Percentiles rank a stretch among this genome's conserved stretches.
Conservation (phyloP, 179 eudicot genomes). For the Patellifolia procumbens region DNA sequence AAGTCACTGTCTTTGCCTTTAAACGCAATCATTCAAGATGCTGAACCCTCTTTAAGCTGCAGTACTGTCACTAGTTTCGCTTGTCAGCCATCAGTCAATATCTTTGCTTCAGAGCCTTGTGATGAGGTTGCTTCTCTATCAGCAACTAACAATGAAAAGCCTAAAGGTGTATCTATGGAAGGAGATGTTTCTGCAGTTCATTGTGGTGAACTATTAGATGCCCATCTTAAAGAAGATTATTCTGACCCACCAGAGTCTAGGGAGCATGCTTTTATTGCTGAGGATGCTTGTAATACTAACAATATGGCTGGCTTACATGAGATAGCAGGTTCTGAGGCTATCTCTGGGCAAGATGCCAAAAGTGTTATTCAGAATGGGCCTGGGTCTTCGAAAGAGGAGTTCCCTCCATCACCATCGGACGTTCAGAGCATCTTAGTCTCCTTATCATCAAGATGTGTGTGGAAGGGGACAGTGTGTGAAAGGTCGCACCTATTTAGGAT, state of each 20-base stretch:
- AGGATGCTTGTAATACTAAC: constrained; percentile 27
- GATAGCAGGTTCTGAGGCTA: constrained; percentile 28
- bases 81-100: constrained; percentile 21
- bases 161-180: constrained; percentile 20
- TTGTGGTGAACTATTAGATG: constrained; percentile 20
- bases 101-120: constrained; percentile 23
- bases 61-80: constrained; percentile 22
- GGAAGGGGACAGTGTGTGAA: constrained; percentile 98
- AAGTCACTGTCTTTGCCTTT: constrained; percentile 37
- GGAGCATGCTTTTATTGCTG: constrained; percentile 24
- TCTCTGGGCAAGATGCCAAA: constrained; percentile 41
- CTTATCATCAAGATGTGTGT: constrained; percentile 87
- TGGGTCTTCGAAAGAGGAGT: constrained; percentile 60
- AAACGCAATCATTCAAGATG: constrained; percentile 19
- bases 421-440: constrained; percentile 92
- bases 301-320: constrained; percentile 21
- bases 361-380: constrained; percentile 38
- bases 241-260: constrained; percentile 22
- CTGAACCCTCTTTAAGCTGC: constrained; percentile 18
- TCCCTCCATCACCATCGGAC: constrained; percentile 87
- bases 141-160: constrained; percentile 29
- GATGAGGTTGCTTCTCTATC: constrained; percentile 32
- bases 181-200: constrained; percentile 31
- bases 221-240: constrained; percentile 28
- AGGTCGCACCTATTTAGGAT: constrained; percentile 93